These are phyloP conservation scores for Fusarium luffae DNA, from an alignment of 2,329 filamentous ascomycete species.

Conservation along the genomic window DNA sequence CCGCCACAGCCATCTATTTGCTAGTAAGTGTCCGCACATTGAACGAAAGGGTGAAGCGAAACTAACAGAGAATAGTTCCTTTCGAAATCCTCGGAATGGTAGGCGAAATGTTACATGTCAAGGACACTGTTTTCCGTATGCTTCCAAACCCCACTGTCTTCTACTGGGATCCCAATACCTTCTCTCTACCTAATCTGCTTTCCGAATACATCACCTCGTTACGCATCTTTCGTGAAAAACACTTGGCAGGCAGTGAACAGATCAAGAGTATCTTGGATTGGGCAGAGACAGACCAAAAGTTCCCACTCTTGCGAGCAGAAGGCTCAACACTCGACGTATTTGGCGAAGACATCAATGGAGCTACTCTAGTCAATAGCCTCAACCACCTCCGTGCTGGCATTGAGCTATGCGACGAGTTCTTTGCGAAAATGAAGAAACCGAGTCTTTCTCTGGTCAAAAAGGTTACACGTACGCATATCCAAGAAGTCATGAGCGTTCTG, in stretches of 20 bases:
- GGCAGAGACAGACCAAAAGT: conserved; percentile 23
- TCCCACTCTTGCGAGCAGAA: conserved; percentile 15
- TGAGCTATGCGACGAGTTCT: conserved; percentile 26
- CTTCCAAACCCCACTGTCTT: conserved; percentile 54
- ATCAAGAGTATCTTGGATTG: conserved; percentile 17
- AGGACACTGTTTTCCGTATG: conserved; percentile 53
- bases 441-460: conserved; percentile 13
- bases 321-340: conserved; percentile 26
- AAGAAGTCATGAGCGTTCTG: conserved; percentile 26
- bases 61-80: too few relatives aligned
- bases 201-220: conserved; percentile 17
- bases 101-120: conserved; percentile 50
- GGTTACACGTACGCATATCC: conserved; percentile 27
- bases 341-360: conserved; percentile 23
- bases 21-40: too few relatives aligned
- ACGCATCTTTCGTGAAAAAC: neutral
- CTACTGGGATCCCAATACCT: conserved; percentile 36
- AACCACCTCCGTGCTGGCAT: conserved; percentile 23
- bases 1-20: conserved; percentile 35
- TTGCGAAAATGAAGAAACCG: conserved; percentile 16
- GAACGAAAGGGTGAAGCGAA: too few relatives aligned
- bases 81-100: conserved; percentile 55
- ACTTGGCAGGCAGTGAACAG: conserved; percentile 5
- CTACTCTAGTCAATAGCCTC: conserved; percentile 26
- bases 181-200: conserved; percentile 25